Percentiles rank a stretch among this genome's conserved stretches.
Conservation (phyloP, 163 green algal genomes). For the Scenedesmus sp. region DNA sequence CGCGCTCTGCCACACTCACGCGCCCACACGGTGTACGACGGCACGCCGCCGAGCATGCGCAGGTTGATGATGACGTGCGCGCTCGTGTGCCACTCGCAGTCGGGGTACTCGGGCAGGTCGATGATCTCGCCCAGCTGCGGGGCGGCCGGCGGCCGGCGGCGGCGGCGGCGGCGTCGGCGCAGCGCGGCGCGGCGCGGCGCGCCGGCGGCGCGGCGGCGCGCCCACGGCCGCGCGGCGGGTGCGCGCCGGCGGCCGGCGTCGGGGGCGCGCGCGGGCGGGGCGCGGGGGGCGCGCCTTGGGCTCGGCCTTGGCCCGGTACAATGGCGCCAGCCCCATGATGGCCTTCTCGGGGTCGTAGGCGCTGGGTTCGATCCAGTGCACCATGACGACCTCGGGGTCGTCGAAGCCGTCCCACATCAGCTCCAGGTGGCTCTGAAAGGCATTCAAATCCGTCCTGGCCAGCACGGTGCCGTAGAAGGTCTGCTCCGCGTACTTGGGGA, state of each 20-base stretch:
- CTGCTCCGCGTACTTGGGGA: slow-evolving; percentile 41
- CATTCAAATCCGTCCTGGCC: slow-evolving; percentile 43
- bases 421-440: slow-evolving; percentile 38
- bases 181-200: no score
- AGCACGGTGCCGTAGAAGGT: slow-evolving; percentile 46
- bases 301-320: slow-evolving; percentile 42
- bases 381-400: slow-evolving; percentile 38
- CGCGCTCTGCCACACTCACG: no score
- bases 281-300: slow-evolving; percentile 24
- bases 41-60: slow-evolving; percentile 34
- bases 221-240: no score
- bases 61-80: slow-evolving; percentile 39
- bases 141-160: background rate
- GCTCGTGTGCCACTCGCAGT: slow-evolving; percentile 47
- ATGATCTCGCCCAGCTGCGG: slow-evolving; percentile 42
- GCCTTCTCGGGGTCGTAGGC: slow-evolving; percentile 41
- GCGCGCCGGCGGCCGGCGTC: no score
- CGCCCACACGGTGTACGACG: slow-evolving; percentile 39
- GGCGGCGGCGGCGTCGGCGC: no score
- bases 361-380: slow-evolving; percentile 38
- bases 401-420: slow-evolving; percentile 45
- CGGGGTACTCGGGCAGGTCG: slow-evolving; percentile 41
- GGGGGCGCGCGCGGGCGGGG: no score
- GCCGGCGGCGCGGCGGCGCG: no score
- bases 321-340: slow-evolving; percentile 37